Evolutionary conservation across 768 basidiomycete species (phyloP).

Genomic region (Wakefieldia striispora): DNA sequence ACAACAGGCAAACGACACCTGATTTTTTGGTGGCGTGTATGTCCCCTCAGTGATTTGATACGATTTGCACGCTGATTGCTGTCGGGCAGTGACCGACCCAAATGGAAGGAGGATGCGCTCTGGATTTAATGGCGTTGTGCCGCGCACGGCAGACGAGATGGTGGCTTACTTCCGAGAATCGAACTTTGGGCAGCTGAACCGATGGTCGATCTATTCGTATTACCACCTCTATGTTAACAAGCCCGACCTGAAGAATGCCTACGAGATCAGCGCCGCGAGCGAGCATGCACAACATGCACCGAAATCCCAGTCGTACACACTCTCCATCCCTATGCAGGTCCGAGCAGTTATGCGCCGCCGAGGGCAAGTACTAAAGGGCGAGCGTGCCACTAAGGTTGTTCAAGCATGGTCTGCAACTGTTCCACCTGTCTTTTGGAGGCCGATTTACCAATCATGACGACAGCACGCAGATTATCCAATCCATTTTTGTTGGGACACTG

Average conservation of each 20-base stretch:
- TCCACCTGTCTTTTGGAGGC: slow-evolving; percentile 11
- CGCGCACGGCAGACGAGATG: slow-evolving; percentile 58
- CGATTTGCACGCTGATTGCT: not conserved
- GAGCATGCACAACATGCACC: slow-evolving; percentile 50
- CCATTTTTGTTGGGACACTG: slow-evolving; percentile 31
- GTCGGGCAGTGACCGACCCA: slow-evolving; percentile 50
- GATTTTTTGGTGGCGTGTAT: slow-evolving; percentile 53
- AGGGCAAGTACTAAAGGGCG: slow-evolving; percentile 44
- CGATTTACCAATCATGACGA: not conserved
- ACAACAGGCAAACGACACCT: slow-evolving; percentile 55
- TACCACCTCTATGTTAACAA: slow-evolving; percentile 43
- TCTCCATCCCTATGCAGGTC: slow-evolving; percentile 46
- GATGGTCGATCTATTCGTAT: slow-evolving; percentile 47
- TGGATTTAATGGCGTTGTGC: slow-evolving; percentile 39
- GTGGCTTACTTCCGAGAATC: slow-evolving; percentile 46
- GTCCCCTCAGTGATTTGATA: slow-evolving; percentile 28
- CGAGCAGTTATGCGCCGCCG: slow-evolving; percentile 44
- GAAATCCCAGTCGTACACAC: slow-evolving; percentile 41
- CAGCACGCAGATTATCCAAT: slow-evolving; percentile 36
- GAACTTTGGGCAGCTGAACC: slow-evolving; percentile 39
- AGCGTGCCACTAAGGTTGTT: slow-evolving; percentile 35
- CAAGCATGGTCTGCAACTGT: slow-evolving; percentile 30
- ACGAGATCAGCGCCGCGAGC: slow-evolving; percentile 44
- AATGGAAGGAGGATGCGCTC: slow-evolving; percentile 50
- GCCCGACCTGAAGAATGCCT: slow-evolving; percentile 40